Percentiles rank a stretch among this genome's conserved stretches.
Conservation (phyloP, 73 alveolate genomes). For the Paramecium primaurelia region DNA sequence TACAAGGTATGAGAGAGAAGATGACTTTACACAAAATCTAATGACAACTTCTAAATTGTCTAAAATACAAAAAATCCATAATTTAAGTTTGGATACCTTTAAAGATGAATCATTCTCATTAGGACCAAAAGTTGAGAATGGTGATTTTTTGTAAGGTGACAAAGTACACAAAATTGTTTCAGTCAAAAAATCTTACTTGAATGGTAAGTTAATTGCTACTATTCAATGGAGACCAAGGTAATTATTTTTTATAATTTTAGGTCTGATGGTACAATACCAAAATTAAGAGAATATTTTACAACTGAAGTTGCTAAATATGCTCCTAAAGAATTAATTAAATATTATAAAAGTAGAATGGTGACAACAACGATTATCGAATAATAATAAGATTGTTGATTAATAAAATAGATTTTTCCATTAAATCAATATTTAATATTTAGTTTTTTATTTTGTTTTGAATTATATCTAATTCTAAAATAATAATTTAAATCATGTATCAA, state of each 20-base stretch:
- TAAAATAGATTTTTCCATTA: background rate
- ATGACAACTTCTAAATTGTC: background rate
- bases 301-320: background rate
- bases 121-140: background rate
- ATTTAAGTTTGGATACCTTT: background rate
- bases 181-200: background rate
- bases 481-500: no score
- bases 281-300: background rate
- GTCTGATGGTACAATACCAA: background rate
- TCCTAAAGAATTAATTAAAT: background rate
- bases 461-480: background rate
- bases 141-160: background rate
- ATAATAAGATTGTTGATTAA: background rate
- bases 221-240: background rate
- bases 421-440: background rate
- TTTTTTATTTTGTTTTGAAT: background rate
- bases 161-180: background rate
- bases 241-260: background rate
- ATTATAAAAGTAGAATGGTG: background rate
- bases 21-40: background rate
- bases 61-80: background rate
- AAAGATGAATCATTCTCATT: background rate
- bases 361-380: background rate
- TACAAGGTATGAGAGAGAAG: background rate
- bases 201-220: background rate